A percentile compares a stretch with the other conserved stretches of the same genome.
These are phyloP conservation scores for Aspergillus aculeatus DNA, from an alignment of 2,329 filamentous ascomycete species.

Conservation along the genomic window DNA sequence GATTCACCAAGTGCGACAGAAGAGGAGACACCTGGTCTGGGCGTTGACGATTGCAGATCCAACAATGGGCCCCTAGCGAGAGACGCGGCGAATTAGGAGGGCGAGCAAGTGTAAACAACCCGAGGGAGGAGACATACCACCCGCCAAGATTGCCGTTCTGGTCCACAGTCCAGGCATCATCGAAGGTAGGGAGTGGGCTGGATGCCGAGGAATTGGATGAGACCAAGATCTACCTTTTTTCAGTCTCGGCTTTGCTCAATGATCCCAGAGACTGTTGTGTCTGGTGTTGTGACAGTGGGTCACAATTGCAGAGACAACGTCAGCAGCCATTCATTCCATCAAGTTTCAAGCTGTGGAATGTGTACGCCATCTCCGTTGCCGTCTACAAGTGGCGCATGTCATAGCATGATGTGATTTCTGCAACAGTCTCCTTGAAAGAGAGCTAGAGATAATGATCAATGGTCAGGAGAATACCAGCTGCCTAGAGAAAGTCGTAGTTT, in stretches of 20 bases:
- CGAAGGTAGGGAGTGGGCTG: conserved; percentile 14
- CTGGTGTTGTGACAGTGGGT: conserved; percentile 3
- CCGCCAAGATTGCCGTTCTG: background rate
- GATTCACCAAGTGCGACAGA: background rate
- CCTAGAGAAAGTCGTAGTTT: background rate
- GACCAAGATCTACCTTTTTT: conserved; percentile 14
- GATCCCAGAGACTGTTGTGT: conserved; percentile 14
- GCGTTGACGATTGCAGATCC: background rate
- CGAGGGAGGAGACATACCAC: conserved; percentile 8
- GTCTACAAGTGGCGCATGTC: background rate
- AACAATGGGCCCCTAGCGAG: background rate
- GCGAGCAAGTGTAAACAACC: background rate
- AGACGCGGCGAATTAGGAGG: background rate
- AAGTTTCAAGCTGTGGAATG: background rate
- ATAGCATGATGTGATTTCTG: background rate
- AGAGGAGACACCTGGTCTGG: background rate
- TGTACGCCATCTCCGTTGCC: background rate
- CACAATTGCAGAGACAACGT: conserved; percentile 3
- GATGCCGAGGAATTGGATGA: conserved; percentile 22
- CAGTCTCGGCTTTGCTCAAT: conserved; percentile 9
- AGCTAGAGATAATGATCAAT: background rate
- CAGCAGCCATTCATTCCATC: background rate
- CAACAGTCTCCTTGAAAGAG: background rate
- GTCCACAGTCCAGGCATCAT: conserved; percentile 1
- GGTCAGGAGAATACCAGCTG: background rate